These are phyloP conservation scores for Pichia sp. DNA, from an alignment of 1,139 yeast genomes.

Conservation along the genomic window DNA sequence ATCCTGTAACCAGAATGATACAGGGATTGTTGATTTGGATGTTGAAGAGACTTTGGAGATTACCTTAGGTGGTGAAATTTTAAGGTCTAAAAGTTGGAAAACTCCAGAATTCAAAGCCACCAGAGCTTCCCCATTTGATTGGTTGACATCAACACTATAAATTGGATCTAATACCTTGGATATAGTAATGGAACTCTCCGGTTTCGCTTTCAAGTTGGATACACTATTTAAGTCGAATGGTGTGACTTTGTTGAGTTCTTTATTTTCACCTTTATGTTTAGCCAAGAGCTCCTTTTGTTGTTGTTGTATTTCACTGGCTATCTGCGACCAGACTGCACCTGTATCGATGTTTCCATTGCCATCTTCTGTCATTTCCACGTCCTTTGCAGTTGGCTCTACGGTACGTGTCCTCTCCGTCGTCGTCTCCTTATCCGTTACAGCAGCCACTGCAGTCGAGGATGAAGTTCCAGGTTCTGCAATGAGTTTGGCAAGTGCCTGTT, in stretches of 20 bases:
- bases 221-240: not conserved
- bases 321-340: not conserved
- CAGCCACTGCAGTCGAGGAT: not conserved
- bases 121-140: conserved; percentile 6
- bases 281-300: conserved; percentile 8
- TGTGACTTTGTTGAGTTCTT: conserved; percentile 1
- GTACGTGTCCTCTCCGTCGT: too few relatives aligned
- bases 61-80: conserved; percentile 1
- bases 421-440: too few relatives aligned
- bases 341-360: conserved; percentile 2
- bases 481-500: conserved; percentile 47
- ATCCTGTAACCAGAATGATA: conserved; percentile 9
- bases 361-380: conserved; percentile 1
- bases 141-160: too few relatives aligned
- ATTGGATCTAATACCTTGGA: too few relatives aligned
- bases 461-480: conserved; percentile 9
- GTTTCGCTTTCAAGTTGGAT: not conserved
- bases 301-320: not conserved
- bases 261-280: conserved; percentile 11
- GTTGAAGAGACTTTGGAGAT: too few relatives aligned
- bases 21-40: too few relatives aligned
- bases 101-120: conserved; percentile 3
- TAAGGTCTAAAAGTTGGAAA: conserved; percentile 3
- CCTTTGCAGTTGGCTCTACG: not conserved
- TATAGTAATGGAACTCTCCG: too few relatives aligned